phyloP scores from a whole-genome alignment of 2,329 filamentous ascomycete genomes.

The Calonectria naviculata region DNA sequence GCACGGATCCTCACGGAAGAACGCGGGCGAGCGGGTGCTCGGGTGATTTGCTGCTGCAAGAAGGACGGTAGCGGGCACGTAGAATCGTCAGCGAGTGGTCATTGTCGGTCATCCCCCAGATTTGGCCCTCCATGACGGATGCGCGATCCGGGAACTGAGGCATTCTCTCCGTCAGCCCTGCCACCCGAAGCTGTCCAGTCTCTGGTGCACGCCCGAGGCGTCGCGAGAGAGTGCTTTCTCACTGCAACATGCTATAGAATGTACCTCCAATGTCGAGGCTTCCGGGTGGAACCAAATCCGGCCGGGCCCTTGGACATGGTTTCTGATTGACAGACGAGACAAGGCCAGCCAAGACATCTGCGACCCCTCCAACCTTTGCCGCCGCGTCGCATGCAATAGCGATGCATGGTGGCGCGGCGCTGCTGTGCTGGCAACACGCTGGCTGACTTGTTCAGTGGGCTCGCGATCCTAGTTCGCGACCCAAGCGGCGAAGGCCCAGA shows the following conservation, averaged over 20 bases:
- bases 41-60: conserved; percentile 25
- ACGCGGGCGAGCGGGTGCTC: conserved; percentile 41
- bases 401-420: conserved; percentile 22
- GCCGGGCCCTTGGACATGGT: conserved; percentile 4
- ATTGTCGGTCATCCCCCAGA: conserved; percentile 7
- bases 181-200: neutral
- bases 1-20: conserved; percentile 40
- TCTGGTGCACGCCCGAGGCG: neutral
- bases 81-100: conserved; percentile 10
- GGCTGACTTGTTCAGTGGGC: conserved; percentile 29
- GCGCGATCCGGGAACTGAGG: conserved; percentile 14
- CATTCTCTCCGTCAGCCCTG: conserved; percentile 21
- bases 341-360: conserved; percentile 5
- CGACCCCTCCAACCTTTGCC: conserved; percentile 29
- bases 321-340: neutral
- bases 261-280: conserved; percentile 6
- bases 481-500: conserved; percentile 14
- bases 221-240: neutral
- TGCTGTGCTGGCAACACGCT: conserved; percentile 33
- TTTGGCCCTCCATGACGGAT: neutral
- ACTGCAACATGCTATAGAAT: conserved; percentile 5
- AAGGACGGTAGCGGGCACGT: conserved; percentile 9
- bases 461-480: conserved; percentile 24
- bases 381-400: conserved; percentile 23
- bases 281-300: conserved; percentile 19